Evolutionary conservation across 176 grass and related monocot species (phyloP).

Genomic region (Cenchrus fungigraminus): DNA sequence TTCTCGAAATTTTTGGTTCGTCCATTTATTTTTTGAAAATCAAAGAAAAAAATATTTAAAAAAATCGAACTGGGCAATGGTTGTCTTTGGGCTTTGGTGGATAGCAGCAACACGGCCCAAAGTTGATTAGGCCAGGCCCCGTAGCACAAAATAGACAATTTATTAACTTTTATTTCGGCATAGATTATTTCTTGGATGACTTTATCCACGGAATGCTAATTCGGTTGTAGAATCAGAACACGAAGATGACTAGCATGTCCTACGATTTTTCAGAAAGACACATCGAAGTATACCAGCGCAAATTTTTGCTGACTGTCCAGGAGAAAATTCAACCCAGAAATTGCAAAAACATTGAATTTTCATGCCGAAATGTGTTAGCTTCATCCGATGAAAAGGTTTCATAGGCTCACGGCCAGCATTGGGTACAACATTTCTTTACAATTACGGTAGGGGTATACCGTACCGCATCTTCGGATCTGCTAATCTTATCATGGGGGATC

Average conservation of each 20-base stretch:
- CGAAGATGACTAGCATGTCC: background rate
- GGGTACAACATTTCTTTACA: slow-evolving; percentile 49
- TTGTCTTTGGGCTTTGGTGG: background rate
- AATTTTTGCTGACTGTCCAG: background rate
- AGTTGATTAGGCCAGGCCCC: background rate
- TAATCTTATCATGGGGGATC: slow-evolving; percentile 27
- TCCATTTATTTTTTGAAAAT: too few species aligned
- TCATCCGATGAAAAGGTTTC: slow-evolving; percentile 34
- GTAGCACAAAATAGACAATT: background rate
- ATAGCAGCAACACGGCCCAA: background rate
- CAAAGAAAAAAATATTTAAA: too few species aligned
- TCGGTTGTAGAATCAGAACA: background rate
- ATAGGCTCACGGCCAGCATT: slow-evolving; percentile 23
- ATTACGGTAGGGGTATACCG: slow-evolving; percentile 16
- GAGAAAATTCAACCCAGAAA: background rate
- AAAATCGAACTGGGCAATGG: background rate
- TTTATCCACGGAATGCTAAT: background rate
- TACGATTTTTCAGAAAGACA: background rate
- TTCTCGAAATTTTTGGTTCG: too few species aligned
- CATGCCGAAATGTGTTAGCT: slow-evolving; percentile 15
- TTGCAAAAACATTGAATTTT: background rate
- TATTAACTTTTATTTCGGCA: background rate
- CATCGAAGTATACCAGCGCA: background rate
- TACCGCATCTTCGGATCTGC: slow-evolving; percentile 14
- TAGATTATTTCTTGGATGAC: too few species aligned